Base-by-base conservation (phyloP, 2,329 filamentous ascomycete genomes). In the Cladosporium sphaerospermum region DNA sequence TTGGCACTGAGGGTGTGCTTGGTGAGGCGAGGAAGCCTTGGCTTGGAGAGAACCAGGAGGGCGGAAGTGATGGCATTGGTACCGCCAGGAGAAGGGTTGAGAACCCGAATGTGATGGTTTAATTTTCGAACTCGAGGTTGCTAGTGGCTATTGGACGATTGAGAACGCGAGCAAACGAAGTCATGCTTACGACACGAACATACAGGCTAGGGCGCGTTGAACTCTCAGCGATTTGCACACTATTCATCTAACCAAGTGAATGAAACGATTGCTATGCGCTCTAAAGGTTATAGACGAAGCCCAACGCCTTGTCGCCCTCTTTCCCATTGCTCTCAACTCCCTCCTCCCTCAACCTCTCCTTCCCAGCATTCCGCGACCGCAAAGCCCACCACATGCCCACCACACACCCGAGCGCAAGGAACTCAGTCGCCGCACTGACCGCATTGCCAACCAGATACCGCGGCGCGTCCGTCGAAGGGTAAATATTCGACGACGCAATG, bases 21-120 rank as follows among this genome's bases (percentile, higher is more conserved):
- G 92, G 90, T 32, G 93, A 97, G 71, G 84, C 87, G 50, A 83
- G 85, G 76, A 99, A 99, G 80, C 93, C 93, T 14, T 99, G 93
- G 93, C 74, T 99, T 49, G 92, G 92, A 2, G 79, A 83, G 54
- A 84, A 89, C 68, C 93, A 99, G 77, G 88, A 92, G 69, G 78
- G 75, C 2, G 91, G 91, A 36, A 79, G 92, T 47, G 81, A 81
- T 13, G 92, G 91, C 2, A 70, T 95, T 55, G 91, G 91, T 5
- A 96, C 90, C 3, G 91, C 91, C 45, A 93, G 88, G 78, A 78
- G 84, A 61, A 86, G 67, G 55, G 60, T 71, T 18, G 69, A 73
- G 61, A 67, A 66, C 32, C 70, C 70, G 4, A 63, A 62, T 50
- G 69, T 64, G 7, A 62, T 72, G 54, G 67, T 73, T 53, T 73